Evolutionary conservation across 169 alveolate species (phyloP), one percentile per base, ranked within the genome.

Genomic region (Plasmodium vinckei): DNA sequence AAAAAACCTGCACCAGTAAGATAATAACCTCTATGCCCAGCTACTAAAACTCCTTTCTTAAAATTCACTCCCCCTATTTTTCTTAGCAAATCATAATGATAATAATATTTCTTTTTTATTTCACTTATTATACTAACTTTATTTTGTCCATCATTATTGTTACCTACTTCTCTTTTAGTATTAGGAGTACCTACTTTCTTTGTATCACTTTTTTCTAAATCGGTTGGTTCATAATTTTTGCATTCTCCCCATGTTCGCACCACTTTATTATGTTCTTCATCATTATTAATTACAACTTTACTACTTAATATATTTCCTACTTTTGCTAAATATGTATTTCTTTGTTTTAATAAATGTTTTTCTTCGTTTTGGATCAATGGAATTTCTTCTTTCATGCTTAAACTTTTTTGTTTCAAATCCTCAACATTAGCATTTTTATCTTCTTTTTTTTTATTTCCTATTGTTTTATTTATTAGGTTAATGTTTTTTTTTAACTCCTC

Each of bases 1-100:
- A 99, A 47, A 19, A 98, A 97, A n/a, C 99, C 99, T 56, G 94
- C 94, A 39, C 99, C 98, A 89, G 96, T 97, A 33, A 99, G 93
- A 94, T 96, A 99, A 92, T 97, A 99, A 17, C 99, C 99, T 46
- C 99, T 93, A 92, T 98, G 99, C 1, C 99, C 99, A 15, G 99
- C 99, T 15, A 98, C 96, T 88, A 98, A 98, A 49, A 95, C 94
- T 0, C 99, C 99, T 68, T 98, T 95, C 59, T 95, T 96, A n/a
- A 94, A 93, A 69, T 98, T 98, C 61, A 93, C 95, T 53, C 98
- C 97, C 51, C 97, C 98, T 9, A 98, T 88, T 87, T 94, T 95
- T 53, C 93, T 92, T 88, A 98, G 94, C 61, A 98, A 94, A 71
- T 98, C 98, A 92, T 97, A 98, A 89, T 98, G 99, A 87, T 97